Base-by-base conservation (phyloP, 768 basidiomycete genomes). In the Termitomyces sp. region DNA sequence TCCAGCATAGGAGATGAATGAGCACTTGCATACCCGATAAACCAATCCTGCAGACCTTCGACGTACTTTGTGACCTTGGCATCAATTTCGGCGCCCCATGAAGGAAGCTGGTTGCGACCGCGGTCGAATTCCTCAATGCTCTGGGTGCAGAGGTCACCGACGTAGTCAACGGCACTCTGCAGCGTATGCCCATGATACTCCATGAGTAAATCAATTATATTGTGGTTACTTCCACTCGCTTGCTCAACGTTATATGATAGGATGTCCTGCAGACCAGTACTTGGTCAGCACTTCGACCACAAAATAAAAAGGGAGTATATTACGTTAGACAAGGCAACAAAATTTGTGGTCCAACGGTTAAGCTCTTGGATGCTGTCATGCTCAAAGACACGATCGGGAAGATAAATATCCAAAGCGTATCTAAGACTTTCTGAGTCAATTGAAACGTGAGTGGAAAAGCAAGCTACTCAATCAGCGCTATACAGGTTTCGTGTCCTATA, bases 161-260 rank as follows among this genome's bases (percentile, higher is more conserved):
- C 82, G 63, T 80, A 81, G 69, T 89, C 83, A 37, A 90, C 71
- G 3, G 89, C 88, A 42, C 78, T 74, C 62, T 89, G 87, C 12
- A 90, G 73, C 40, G 76, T 76, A 52, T 86, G 76, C 5, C 79
- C 81, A 56, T 85, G 81, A 62, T 85, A 77, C 49, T 78, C 73
- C 86, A 87, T 88, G 64, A 89, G 78, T 56, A 89, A 84, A 15
- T 79, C 75, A 59, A 91, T 81, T 81, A 90, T 86, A 70, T 91
- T 90, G 71, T 88, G 86, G 15, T 83, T 86, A 62, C 88, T 84
- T 6, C 81, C 82, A 15, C 84, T 81, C 2, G 87, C 82, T 71
- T 90, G 89, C 67, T 91, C 89, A 48, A 84, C 82, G 63, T 90
- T 89, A 71, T 87, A 91, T 0, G 88, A 91, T 69, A 87, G 86